Evolutionary conservation across 225 moss, liverwort and hornwort species (phyloP).

Genomic region (Ulota crispa): DNA sequence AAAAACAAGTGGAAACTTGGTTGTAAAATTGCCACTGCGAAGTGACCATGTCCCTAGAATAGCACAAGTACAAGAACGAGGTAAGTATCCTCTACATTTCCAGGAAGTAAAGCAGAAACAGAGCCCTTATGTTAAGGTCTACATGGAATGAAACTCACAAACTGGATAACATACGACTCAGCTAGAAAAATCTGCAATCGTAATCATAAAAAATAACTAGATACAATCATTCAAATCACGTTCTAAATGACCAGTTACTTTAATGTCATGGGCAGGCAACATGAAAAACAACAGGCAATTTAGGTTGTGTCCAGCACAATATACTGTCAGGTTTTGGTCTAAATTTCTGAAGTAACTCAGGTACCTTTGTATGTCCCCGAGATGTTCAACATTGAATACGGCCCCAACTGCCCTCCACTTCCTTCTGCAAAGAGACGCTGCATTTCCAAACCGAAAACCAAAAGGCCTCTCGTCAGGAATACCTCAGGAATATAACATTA

Average conservation of each 20-base stretch:
- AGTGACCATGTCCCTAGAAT: slow-evolving; percentile 74
- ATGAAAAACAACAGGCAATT: not conserved
- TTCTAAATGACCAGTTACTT: not conserved
- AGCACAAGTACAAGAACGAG: slow-evolving; percentile 8
- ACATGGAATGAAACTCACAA: not conserved
- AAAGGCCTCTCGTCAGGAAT: not conserved
- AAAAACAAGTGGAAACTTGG: slow-evolving; percentile 70
- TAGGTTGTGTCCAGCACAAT: not conserved
- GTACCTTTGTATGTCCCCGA: slow-evolving; percentile 95
- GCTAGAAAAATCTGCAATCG: not conserved
- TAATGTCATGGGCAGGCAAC: not conserved
- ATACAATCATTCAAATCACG: slow-evolving; percentile 8
- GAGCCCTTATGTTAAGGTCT: not conserved
- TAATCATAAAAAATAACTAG: not conserved
- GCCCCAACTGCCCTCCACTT: slow-evolving; percentile 73
- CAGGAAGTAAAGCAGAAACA: not conserved
- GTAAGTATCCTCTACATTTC: slow-evolving; percentile 10
- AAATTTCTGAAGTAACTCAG: not conserved
- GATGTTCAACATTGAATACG: slow-evolving; percentile 92
- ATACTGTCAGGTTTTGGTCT: not conserved
- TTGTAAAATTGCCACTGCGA: slow-evolving; percentile 70
- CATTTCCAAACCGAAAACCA: slow-evolving; percentile 29
- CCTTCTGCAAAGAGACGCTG: slow-evolving; percentile 79
- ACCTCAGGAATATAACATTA: not conserved
- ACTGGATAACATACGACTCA: not conserved